phyloP scores from a whole-genome alignment of 1,284 basidiomycete genomes.

The Psilocybe mexicana region DNA sequence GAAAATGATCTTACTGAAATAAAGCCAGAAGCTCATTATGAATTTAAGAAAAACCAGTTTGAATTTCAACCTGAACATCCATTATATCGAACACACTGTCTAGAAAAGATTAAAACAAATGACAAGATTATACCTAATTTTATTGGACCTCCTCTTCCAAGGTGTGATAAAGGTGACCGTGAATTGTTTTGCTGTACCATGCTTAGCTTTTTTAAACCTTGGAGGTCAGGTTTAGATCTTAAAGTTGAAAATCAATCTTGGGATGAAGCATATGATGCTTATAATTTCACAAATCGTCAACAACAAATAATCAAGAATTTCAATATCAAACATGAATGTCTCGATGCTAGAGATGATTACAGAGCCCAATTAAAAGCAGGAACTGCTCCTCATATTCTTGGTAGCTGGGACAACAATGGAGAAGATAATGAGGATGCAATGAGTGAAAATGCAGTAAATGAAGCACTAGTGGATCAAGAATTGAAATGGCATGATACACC shows the following conservation, averaged over 20 bases:
- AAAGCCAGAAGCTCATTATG: no score
- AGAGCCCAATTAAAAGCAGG: no score
- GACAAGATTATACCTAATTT: constrained; percentile 26
- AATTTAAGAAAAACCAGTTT: no score
- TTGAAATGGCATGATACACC: no score
- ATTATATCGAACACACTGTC: neutral
- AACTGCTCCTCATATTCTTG: neutral
- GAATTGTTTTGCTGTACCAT: constrained; percentile 34
- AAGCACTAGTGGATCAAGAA: neutral
- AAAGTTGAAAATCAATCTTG: constrained; percentile 20
- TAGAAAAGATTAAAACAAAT: neutral
- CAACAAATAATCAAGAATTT: no score
- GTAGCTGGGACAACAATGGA: neutral
- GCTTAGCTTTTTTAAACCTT: constrained; percentile 33
- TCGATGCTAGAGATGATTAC: no score
- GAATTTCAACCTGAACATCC: neutral
- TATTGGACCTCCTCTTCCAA: constrained; percentile 29
- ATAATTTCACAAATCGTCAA: constrained; percentile 19
- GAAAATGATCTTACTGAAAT: neutral
- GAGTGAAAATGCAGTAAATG: no score
- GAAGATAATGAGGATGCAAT: neutral
- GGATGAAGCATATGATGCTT: constrained; percentile 30
- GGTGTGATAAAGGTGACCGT: constrained; percentile 31
- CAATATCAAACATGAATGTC: no score
- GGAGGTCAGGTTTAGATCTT: constrained; percentile 29